phyloP scores from a whole-genome alignment of 2,329 filamentous ascomycete species.

The Exophiala aquamarina region DNA sequence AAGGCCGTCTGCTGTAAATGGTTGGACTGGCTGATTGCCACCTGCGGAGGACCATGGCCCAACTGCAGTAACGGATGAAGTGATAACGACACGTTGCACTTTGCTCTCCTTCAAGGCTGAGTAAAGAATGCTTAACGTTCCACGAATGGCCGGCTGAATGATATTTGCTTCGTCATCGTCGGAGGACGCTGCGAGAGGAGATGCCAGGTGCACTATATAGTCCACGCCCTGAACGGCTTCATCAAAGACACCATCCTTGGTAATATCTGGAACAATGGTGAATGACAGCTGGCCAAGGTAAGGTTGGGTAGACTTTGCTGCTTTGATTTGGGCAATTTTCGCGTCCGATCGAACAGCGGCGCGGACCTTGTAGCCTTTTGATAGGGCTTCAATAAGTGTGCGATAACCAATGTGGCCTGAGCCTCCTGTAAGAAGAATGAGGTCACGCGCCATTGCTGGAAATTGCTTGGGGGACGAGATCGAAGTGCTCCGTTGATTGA shows the following conservation, averaged over 20 bases:
- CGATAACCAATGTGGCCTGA: conserved; percentile 31
- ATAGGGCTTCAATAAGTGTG: conserved; percentile 26
- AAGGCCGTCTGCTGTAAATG: conserved; percentile 35
- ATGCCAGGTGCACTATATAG: conserved; percentile 39
- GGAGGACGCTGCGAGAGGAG: conserved; percentile 12
- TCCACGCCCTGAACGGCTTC: conserved; percentile 53
- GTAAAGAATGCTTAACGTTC: conserved; percentile 62
- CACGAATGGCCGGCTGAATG: conserved; percentile 61
- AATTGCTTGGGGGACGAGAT: no score
- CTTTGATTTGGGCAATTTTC: conserved; percentile 23
- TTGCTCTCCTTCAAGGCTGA: conserved; percentile 59
- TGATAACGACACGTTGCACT: conserved; percentile 73
- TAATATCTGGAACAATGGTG: conserved; percentile 71
- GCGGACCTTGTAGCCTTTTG: conserved; percentile 29
- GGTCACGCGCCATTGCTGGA: conserved; percentile 13
- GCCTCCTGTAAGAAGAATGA: conserved; percentile 27
- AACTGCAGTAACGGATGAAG: conserved; percentile 68
- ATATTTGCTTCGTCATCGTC: conserved; percentile 34
- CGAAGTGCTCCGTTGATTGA: no score
- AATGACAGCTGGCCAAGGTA: conserved; percentile 57
- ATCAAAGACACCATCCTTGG: conserved; percentile 70
- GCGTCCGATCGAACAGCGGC: conserved; percentile 29
- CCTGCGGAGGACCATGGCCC: conserved; percentile 35
- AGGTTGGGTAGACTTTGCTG: conserved; percentile 21
- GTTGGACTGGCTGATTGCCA: conserved; percentile 39